Conservation (phyloP, 306 rosid genomes). For the Vigna radiata region DNA sequence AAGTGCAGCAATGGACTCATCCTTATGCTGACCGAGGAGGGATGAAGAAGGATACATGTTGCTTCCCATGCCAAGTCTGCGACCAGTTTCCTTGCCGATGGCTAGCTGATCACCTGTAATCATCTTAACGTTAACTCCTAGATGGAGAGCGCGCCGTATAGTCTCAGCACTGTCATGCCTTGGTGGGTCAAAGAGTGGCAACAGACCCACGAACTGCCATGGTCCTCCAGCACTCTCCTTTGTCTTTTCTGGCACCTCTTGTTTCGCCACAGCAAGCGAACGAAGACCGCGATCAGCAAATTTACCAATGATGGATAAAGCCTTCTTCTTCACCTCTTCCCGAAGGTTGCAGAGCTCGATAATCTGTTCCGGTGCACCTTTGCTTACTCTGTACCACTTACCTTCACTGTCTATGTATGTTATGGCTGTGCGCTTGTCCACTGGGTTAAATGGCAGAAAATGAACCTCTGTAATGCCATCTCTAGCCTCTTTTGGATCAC, state of each 20-base stretch:
- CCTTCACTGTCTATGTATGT: constrained; percentile 71
- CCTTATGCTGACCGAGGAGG: constrained; percentile 83
- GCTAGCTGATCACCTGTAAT: constrained; percentile 95
- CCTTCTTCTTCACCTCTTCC: constrained; percentile 65
- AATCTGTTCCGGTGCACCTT: constrained; percentile 98
- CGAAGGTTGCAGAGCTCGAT: constrained; percentile 76
- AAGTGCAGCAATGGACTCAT: constrained; percentile 58
- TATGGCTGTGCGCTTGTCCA: constrained; percentile 95
- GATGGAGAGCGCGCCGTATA: constrained; percentile 74
- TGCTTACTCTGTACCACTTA: constrained; percentile 88
- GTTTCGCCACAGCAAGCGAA: constrained; percentile 74
- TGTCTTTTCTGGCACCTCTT: constrained; percentile 68
- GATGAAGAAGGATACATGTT: constrained; percentile 98
- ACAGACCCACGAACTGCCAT: constrained; percentile 83
- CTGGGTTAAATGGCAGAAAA: constrained; percentile 92
- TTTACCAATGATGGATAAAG: constrained; percentile 75
- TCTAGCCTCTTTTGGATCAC: constrained; percentile 97
- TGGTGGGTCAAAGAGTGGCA: constrained; percentile 97
- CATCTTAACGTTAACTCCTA: constrained; percentile 96
- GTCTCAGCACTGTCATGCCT: constrained; percentile 98
- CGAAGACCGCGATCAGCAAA: constrained; percentile 96
- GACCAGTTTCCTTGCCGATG: constrained; percentile 91
- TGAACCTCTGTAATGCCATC: constrained; percentile 80
- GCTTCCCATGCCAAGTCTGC: constrained; percentile 97
- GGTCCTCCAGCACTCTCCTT: constrained; percentile 83